Evolutionary conservation across 257 asterid species (phyloP).

Genomic region (Solanum raphanifolium): DNA sequence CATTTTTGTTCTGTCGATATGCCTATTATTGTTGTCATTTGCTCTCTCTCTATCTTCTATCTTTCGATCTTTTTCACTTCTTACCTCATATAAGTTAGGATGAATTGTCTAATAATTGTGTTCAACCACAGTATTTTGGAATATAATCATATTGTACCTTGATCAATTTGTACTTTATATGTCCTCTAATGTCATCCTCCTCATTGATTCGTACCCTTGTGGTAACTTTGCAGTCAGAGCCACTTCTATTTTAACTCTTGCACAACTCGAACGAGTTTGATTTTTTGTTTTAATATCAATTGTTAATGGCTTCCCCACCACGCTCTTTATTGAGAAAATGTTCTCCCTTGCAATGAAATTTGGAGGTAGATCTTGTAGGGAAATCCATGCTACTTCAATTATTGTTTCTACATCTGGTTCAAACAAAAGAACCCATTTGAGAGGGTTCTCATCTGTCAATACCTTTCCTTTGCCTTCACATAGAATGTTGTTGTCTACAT

Average conservation of each 20-base stretch:
- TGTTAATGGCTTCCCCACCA: not conserved
- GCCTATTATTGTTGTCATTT: not conserved
- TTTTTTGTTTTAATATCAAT: not conserved
- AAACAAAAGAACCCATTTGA: no score
- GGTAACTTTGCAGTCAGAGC: not conserved
- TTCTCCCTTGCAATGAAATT: no score
- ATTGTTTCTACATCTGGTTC: no score
- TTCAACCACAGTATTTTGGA: not conserved
- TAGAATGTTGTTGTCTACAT: no score
- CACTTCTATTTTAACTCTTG: not conserved
- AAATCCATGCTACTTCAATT: no score
- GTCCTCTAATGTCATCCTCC: not conserved
- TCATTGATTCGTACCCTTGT: not conserved
- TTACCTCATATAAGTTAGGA: not conserved
- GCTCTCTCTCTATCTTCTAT: not conserved
- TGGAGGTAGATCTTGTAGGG: no score
- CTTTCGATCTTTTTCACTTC: not conserved
- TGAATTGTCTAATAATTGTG: not conserved
- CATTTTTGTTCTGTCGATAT: not conserved
- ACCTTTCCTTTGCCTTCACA: no score
- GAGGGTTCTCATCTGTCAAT: no score
- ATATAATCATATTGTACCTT: not conserved
- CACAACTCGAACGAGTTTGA: not conserved
- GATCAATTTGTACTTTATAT: not conserved
- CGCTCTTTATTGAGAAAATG: not conserved